Evolutionary conservation across 1,284 basidiomycete species (phyloP), one percentile per base, ranked within the genome.

Genomic region (Moesziomyces aphidis): DNA sequence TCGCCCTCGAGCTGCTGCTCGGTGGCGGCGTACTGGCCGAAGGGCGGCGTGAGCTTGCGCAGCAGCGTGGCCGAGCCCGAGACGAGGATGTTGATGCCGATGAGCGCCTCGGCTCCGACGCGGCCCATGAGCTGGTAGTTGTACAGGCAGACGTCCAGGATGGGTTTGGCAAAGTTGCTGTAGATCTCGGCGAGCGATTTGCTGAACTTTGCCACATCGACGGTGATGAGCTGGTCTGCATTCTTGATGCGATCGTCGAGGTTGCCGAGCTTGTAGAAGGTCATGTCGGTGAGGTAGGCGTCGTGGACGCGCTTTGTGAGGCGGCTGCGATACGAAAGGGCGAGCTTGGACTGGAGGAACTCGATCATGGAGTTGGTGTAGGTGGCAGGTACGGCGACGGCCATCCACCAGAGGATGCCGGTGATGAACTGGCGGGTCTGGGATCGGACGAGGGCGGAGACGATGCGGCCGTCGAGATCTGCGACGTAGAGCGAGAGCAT

Each of bases 161-260:
- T 88, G 1, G 96, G 96, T 85, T 98, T 97, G 43, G 79, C 77
- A 61, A 84, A 76, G 70, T 83, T 83, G 56, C 78, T 78, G 78
- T 98, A 99, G 49, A 98, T 95, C 45, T 94, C 93, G 10, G 96
- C 94, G 19, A 99, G 89, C 81, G 94, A 92, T 23, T 89, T 89
- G 36, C 93, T 94, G 86, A 98, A 98, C 63, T 92, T 92, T 83
- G 95, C 92, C 48, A 98, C 94, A 84, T 99, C 96, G 67, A 96
- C 92, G 0, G 95, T 96, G 73, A 98, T 94, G 90, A 96, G 92
- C 91, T 97, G 95, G 83, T 98, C 96, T 10, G 94, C 92, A 78
- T 98, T 98, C 87, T 95, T 95, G 74, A 98, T 95, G 58, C 96
- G 88, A 85, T 98, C 96, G 50, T 84, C 83, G 42, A 84, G 85